Base-by-base conservation (phyloP, 208 protist species). In the Leishmania turanica region DNA sequence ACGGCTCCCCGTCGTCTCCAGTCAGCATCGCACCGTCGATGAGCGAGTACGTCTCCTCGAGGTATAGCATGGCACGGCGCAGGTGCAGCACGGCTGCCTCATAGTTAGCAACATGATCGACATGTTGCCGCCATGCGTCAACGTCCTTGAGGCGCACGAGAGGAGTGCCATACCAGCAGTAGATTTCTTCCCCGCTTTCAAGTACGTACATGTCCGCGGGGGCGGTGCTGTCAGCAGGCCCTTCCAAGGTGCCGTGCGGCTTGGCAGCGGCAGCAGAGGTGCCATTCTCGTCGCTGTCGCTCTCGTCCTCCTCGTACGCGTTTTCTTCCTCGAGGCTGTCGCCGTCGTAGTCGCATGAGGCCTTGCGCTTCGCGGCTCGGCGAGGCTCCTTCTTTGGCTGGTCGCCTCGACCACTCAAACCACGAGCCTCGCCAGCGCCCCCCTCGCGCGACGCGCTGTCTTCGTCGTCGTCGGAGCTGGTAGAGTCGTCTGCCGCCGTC, bases 41-140 rank as follows among this genome's bases (percentile, higher is more conserved):
- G 47, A 97, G 65, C 62, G 96, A 90, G 83, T 96, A 96, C 60
- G 92, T 89, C 84, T 96, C 93, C 79, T 96, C 93, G 56, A 97
- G 70, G 77, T 95, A 97, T 3, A 95, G 83, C 93, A 97, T 94
- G 5, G 95, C 95, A 19, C 92, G 92, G 1, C 95, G 95, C 71
- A 97, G 83, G 78, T 84, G 84, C 42, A 95, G 79, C 42, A 93
- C 90, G 37, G 92, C 95, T 1, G 82, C 84, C 56, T 96, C 93
- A 75, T 88, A 86, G 84, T 94, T 92, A 66, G 76, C 79, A 5
- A 60, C 75, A 31, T 84, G 79, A 71, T 91, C 86, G 40, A 90
- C 87, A 60, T 87, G 86, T 24, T 80, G 70, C 56, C 89, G 83
- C 70, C 92, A 85, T 58, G 80, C 86, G 40, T 69, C 75, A 49